Evolutionary conservation across 2,329 filamentous ascomycete species (phyloP).

Genomic region (Xylaria sp.): DNA sequence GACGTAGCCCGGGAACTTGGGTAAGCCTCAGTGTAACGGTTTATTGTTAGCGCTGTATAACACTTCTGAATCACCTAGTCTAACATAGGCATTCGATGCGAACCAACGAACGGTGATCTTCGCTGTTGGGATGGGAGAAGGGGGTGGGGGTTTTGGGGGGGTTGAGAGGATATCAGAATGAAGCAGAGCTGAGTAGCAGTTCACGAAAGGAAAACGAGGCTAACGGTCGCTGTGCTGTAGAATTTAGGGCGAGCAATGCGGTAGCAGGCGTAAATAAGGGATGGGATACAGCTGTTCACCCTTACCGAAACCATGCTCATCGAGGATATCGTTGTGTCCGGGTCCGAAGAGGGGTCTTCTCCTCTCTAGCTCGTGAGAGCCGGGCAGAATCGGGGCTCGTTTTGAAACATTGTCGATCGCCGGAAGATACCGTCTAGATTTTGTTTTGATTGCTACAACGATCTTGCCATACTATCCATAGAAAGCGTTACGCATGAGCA

Average conservation of each 20-base stretch:
- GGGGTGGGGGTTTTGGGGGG: neutral
- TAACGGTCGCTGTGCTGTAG: neutral
- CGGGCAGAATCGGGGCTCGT: neutral
- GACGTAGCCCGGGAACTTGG: neutral
- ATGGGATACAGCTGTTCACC: conserved; percentile 4
- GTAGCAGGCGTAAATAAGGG: neutral
- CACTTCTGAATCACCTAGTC: neutral
- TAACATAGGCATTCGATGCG: neutral
- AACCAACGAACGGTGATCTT: neutral
- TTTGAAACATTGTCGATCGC: conserved; percentile 14
- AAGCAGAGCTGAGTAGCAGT: neutral
- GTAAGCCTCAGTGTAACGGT: neutral
- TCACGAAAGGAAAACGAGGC: neutral
- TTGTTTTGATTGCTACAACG: conserved; percentile 11
- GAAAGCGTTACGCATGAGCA: neutral
- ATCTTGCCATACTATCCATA: neutral
- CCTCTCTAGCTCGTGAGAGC: conserved; percentile 5
- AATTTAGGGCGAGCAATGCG: conserved; percentile 11
- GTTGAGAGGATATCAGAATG: neutral
- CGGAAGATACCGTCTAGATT: conserved; percentile 27
- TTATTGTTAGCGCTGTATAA: neutral
- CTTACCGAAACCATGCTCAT: conserved; percentile 10
- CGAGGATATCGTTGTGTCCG: neutral
- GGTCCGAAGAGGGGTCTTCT: neutral
- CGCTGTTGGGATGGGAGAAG: neutral